Base-by-base conservation (phyloP, 805 yeast genomes). In the Ogataea sp. region DNA sequence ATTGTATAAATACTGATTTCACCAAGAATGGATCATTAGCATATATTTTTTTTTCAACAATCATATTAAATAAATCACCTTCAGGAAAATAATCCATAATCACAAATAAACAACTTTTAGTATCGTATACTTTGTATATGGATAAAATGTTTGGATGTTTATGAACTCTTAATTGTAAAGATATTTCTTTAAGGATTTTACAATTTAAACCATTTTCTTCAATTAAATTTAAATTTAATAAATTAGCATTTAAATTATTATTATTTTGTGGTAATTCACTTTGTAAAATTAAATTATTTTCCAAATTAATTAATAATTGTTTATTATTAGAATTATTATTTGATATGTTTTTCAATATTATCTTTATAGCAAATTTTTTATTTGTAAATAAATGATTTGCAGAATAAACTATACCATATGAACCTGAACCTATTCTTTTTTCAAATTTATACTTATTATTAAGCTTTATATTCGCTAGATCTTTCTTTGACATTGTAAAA, bases 31-130 rank as follows among this genome's bases (percentile, higher is more conserved):
- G 78, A 43, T 75, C 73, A 33, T 71, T 62, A 39, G 65, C 61
- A 48, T 85, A 86, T 36, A 75, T 68, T 49, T 77, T 74, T 32
- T 73, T 65, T 41, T 85, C 95, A 32, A 89, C 90, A 39, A 90
- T 90, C 39, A 85, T 80, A 38, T 80, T 73, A 59, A 90, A 93
- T 43, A 90, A 68, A 57, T 90, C 98, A 37, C 94, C 95, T 48
- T 82, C 84, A 20, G 80, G 74, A 54, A 71, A 83, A 59, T 84
- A 87, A 58, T 90, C 97, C 86, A 89, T 81, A 9, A 90, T 70
- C 20, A 86, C 79, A 49, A 84, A 80, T 17, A 76, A 55, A 2
- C 80, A 80, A 28, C 68, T 60, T 37, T 72, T 73, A 15, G 77
- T 67, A 43, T 78, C 81, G 45, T 82, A 68, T 33, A 85, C 84